Evolutionary conservation across 345 rosid species (phyloP), one percentile per base, ranked within the genome.

Genomic region (Euphorbia peplus): DNA sequence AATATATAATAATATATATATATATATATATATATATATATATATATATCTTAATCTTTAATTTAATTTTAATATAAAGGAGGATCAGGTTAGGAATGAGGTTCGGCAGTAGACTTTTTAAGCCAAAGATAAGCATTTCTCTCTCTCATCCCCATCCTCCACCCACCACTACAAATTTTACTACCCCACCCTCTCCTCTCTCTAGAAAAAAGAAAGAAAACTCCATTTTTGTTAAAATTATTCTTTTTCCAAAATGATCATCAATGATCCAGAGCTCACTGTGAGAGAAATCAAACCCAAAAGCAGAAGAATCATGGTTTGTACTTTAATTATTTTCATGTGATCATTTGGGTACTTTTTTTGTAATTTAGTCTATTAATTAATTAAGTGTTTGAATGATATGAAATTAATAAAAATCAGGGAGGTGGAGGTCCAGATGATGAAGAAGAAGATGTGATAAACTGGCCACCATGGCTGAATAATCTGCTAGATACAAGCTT

Each of bases 391-490:
- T 14, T 64, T 47, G 3, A 3, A 5, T 8, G 37, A 32, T n/a
- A 32, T 32, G 3, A 32, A 32, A 32, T 2, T 6, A 32, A 32
- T n/a, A 39, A 39, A 39, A 39, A 39, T 5, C 24, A 82, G 84
- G 90, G 90, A 15, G 90, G 75, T 22, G 83, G 90, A 68, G 84
- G 85, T 70, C 85, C 85, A 16, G 76, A 79, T 1, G 85, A 70
- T 24, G 73, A 53, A 4, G 65, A 25, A 55, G 60, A 37, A 65
- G 63, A 28, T 19, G 24, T 18, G 11, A 48, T 48, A 9, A 73
- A 72, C 59, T 84, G 86, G 92, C 99, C 98, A 0, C 85, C 83
- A 64, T 95, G 99, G 99, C 74, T 95, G 58, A 84, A 75, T 70
- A 92, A 93, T 39, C 81, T 95, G 67, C 82, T 95, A 3, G 70